These are phyloP conservation scores for Rhizopogon rudus DNA, from an alignment of 768 basidiomycete species.

Conservation along the genomic window DNA sequence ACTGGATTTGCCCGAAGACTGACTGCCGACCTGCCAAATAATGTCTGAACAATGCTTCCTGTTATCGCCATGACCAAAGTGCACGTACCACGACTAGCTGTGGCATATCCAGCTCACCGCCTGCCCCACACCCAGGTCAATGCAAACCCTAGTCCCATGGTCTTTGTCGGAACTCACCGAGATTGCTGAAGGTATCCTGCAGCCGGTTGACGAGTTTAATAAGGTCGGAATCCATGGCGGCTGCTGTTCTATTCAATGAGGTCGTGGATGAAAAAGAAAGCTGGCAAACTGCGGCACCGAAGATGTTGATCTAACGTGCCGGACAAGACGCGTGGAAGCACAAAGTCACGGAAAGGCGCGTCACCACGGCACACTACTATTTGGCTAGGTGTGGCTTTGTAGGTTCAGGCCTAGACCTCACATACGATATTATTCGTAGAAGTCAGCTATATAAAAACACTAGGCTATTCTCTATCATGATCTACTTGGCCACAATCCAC, in stretches of 20 bases:
- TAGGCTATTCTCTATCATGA: slow-evolving; percentile 16
- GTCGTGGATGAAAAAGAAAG: background rate
- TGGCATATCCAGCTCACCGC: slow-evolving; percentile 90
- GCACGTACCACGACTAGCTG: slow-evolving; percentile 80
- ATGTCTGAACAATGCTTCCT: slow-evolving; percentile 1
- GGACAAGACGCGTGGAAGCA: slow-evolving; percentile 11
- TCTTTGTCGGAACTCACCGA: slow-evolving; percentile 49
- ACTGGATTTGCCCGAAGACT: slow-evolving; percentile 95
- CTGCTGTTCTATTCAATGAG: background rate
- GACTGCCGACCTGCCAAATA: slow-evolving; percentile 77
- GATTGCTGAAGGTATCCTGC: slow-evolving; percentile 87
- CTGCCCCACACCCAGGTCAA: slow-evolving; percentile 32
- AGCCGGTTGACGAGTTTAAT: slow-evolving; percentile 94
- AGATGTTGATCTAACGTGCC: slow-evolving; percentile 5
- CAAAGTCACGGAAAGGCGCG: slow-evolving; percentile 20
- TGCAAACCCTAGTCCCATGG: slow-evolving; percentile 2
- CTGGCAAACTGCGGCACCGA: background rate
- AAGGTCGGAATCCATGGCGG: slow-evolving; percentile 85
- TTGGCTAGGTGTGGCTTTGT: slow-evolving; percentile 21
- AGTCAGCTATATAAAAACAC: slow-evolving; percentile 1
- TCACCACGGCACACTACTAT: slow-evolving; percentile 20
- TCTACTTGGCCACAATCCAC: slow-evolving; percentile 17
- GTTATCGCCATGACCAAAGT: background rate
- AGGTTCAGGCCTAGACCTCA: slow-evolving; percentile 3
- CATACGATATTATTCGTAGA: slow-evolving; percentile 1